Base-by-base conservation (phyloP, 345 rosid species). In the Euphorbia lathyris region DNA sequence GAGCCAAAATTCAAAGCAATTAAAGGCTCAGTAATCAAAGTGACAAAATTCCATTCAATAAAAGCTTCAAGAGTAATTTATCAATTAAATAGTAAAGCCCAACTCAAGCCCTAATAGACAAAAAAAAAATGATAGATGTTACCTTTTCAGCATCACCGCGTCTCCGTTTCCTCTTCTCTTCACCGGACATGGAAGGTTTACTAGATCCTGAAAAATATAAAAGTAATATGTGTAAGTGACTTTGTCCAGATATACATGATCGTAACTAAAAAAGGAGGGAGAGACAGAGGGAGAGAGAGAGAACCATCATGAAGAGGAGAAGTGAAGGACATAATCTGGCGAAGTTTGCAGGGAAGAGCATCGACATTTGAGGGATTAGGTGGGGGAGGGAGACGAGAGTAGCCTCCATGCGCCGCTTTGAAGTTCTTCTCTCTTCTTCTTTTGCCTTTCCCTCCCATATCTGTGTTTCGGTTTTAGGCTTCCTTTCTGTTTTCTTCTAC, bases 371-470 rank as follows among this genome's bases (percentile, higher is more conserved):
- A 84, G 70, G 79, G 84, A 61, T 90, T 79, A 58, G 97, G 99
- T 1, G 99, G 96, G 32, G 97, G 97, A 50, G 99, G 99, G 13
- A 95, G 93, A 12, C 87, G 74, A 53, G 75, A 70, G 70, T 80
- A 72, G 20, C 90, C 90, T 55, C 97, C 97, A 73, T 94, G 97
- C 19, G 93, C 95, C 16, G 93, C 93, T 66, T 65, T 58, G 79
- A 85, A 91, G 77, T 94, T 94, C 78, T 86, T 94, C 78, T 90
- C 97, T 82, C 98, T 82, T 65, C 98, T 82, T 60, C 74, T 85
- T 72, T 76, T 81, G 42, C 95, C 98, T 81, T 94, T 91, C 48
- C 93, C 88, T 69, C 87, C 96, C 98, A 91, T 93, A 76, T 65
- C 78, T 74, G n/a, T n/a, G 47, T 38, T 14, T 63, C n/a, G 8